phyloP scores from a whole-genome alignment of 192 early-diverging fungal species.

The Thoreauomyces humboldtii region DNA sequence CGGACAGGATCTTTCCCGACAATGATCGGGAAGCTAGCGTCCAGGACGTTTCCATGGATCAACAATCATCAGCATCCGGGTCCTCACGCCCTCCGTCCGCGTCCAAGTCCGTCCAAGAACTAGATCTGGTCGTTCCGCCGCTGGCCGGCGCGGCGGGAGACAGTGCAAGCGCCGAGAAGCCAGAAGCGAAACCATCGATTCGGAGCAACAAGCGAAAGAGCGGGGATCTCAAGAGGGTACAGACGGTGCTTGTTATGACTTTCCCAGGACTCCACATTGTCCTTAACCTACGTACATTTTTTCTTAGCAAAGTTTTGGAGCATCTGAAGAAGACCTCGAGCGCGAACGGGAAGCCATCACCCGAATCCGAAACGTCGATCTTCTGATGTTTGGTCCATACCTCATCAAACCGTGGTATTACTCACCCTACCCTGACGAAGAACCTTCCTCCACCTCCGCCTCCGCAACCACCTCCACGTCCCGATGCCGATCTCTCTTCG shows the following conservation, averaged over 20 bases:
- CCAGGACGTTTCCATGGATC: too few relatives aligned
- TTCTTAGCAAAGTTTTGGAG: neutral
- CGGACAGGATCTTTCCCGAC: neutral
- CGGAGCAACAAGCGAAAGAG: slow-evolving; percentile 19
- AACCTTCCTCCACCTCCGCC: neutral
- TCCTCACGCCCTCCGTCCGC: too few relatives aligned
- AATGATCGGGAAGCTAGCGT: neutral
- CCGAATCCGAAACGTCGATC: slow-evolving; percentile 36
- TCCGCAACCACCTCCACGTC: neutral
- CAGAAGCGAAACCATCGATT: neutral
- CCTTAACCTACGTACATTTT: neutral
- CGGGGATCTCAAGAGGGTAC: neutral
- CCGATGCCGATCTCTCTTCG: slow-evolving; percentile 48
- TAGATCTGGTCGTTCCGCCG: too few relatives aligned
- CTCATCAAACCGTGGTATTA: slow-evolving; percentile 85
- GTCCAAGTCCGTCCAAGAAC: too few relatives aligned
- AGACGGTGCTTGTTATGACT: neutral
- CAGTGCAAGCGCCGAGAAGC: neutral
- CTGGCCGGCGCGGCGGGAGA: neutral
- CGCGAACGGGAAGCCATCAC: slow-evolving; percentile 3
- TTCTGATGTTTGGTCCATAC: slow-evolving; percentile 64
- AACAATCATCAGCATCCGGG: too few relatives aligned
- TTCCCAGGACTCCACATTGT: neutral
- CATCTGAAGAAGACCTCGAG: neutral
- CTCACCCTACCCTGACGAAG: slow-evolving; percentile 74